Percentiles rank a stretch among this genome's conserved stretches.
Evolutionary conservation across 108 stramenopile species (phyloP).

Genomic region (Heterococcus sp.): DNA sequence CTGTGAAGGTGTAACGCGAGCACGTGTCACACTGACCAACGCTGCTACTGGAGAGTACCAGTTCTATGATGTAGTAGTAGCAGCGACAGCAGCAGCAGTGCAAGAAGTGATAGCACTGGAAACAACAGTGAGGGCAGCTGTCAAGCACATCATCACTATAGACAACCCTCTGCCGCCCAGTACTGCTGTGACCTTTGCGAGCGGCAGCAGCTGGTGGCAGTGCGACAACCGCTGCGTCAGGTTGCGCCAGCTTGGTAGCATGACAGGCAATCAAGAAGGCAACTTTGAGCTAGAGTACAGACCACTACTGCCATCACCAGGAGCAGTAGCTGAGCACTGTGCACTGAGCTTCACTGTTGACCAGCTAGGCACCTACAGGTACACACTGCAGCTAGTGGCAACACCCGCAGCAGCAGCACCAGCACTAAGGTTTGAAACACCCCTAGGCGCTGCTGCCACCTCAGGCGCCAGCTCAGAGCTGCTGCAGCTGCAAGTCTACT

Average conservation of each 20-base stretch:
- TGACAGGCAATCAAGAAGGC: conserved; percentile 56
- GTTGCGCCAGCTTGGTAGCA: conserved; percentile 37
- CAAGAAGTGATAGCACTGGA: conserved; percentile 53
- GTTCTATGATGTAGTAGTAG: conserved; percentile 45
- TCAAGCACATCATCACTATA: conserved; percentile 53
- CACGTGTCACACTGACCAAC: conserved; percentile 60
- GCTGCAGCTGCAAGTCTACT: conserved; percentile 47
- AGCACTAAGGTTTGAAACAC: conserved; percentile 49
- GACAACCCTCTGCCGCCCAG: conserved; percentile 55
- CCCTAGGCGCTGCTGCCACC: conserved; percentile 49
- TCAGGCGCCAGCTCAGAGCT: conserved; percentile 51
- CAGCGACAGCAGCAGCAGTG: conserved; percentile 27
- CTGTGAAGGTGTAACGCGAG: conserved; percentile 52
- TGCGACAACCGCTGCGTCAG: conserved; percentile 45
- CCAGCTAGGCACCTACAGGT: conserved; percentile 61
- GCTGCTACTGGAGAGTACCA: conserved; percentile 57
- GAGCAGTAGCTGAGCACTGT: conserved; percentile 36
- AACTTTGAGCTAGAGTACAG: conserved; percentile 64
- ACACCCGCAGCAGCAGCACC: conserved; percentile 37
- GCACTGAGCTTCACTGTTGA: conserved; percentile 39
- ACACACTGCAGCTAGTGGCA: conserved; percentile 48
- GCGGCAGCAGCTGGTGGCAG: conserved; percentile 31
- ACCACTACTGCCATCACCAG: conserved; percentile 47
- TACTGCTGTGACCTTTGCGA: conserved; percentile 38
- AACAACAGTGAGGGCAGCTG: conserved; percentile 56